A percentile compares a stretch with the other conserved stretches of the same genome.
phyloP scores from a whole-genome alignment of 306 rosid genomes.

The Styphnolobium japonicum region DNA sequence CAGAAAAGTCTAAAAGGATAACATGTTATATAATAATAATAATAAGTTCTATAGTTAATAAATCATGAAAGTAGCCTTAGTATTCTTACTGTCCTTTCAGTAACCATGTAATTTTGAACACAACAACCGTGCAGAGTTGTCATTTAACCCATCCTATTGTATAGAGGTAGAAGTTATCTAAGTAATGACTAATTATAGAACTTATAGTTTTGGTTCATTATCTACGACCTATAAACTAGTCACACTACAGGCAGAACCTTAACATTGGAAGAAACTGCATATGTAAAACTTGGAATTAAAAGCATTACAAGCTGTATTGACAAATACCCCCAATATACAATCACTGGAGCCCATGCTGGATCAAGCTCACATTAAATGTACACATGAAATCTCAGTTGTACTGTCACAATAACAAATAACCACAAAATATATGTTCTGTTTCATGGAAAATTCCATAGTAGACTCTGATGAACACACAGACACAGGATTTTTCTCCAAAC shows the following conservation, averaged over 20 bases:
- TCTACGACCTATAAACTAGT: constrained; percentile 2
- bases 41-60: no score
- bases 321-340: background rate
- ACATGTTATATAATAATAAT: no score
- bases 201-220: background rate
- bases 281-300: background rate
- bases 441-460: constrained; percentile 5
- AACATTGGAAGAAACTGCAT: background rate
- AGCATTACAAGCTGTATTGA: background rate
- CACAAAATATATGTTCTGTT: background rate
- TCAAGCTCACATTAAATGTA: background rate
- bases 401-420: background rate
- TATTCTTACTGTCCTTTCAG: background rate
- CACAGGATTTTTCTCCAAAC: background rate
- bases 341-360: background rate
- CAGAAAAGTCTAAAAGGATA: background rate
- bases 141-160: background rate
- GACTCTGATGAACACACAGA: constrained; percentile 17
- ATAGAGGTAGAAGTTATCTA: background rate
- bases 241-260: background rate
- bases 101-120: background rate
- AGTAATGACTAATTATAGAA: background rate
- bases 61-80: constrained; percentile 1
- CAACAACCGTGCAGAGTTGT: background rate
- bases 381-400: background rate